phyloP scores from a whole-genome alignment of 345 rosid species.

The Populus euphratica region DNA sequence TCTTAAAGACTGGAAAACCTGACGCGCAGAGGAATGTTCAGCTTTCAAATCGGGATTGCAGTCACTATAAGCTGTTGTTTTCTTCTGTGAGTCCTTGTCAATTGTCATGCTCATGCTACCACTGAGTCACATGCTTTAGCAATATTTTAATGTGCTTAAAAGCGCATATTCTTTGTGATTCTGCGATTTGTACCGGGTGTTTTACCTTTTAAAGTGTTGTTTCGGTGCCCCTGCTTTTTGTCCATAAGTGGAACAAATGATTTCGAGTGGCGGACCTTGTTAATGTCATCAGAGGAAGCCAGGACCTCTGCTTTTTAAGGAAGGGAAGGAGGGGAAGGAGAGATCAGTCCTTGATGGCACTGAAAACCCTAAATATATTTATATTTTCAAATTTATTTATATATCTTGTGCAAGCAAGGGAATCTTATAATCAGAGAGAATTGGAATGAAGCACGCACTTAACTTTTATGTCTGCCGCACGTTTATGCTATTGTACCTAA shows the following conservation, averaged over 20 bases:
- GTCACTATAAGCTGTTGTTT: background rate
- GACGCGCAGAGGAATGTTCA: background rate
- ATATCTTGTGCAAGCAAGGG: too few relatives aligned
- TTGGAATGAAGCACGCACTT: background rate
- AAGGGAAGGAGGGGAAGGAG: too few relatives aligned
- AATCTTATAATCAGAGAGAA: background rate
- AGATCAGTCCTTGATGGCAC: too few relatives aligned
- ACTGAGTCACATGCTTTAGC: background rate
- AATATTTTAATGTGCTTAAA: background rate
- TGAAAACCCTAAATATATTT: too few relatives aligned
- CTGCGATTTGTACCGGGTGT: background rate
- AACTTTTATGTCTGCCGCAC: background rate
- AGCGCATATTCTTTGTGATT: background rate
- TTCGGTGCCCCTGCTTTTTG: background rate
- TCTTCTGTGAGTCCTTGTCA: background rate
- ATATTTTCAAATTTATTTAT: too few relatives aligned
- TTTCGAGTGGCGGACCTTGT: too few relatives aligned
- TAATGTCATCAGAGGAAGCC: too few relatives aligned
- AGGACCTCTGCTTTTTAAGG: too few relatives aligned
- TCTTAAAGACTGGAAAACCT: background rate
- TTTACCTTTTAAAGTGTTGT: background rate
- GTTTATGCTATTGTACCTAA: constrained; percentile 12
- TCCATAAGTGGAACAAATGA: background rate
- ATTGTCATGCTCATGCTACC: background rate
- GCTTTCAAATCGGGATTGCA: constrained; percentile 12